A percentile compares a stretch with the other conserved stretches of the same genome.
These are phyloP conservation scores for Cornus controversa DNA, from an alignment of 148 eudicot species.

Conservation along the genomic window DNA sequence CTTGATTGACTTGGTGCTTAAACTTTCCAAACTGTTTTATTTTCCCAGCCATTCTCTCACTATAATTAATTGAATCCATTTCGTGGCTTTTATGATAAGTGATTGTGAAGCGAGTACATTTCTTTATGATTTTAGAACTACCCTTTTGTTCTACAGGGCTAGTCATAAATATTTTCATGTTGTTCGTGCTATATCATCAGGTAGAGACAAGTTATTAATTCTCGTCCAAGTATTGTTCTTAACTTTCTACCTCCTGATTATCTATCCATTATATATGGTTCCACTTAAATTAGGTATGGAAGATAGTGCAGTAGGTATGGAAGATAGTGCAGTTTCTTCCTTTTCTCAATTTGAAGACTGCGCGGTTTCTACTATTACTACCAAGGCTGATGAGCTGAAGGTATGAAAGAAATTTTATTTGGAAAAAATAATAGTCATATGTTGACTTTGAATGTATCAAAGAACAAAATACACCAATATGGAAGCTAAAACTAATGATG, in stretches of 20 bases:
- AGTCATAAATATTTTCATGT: slow-evolving; percentile 9
- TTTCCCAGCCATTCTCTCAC: too few species aligned
- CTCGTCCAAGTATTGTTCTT: background rate
- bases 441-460: background rate
- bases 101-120: background rate
- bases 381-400: slow-evolving; percentile 31
- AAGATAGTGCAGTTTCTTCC: slow-evolving; percentile 21
- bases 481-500: background rate
- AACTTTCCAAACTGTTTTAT: background rate
- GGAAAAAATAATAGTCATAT: background rate
- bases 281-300: slow-evolving; percentile 12
- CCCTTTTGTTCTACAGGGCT: slow-evolving; percentile 14
- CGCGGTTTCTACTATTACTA: slow-evolving; percentile 15
- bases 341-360: slow-evolving; percentile 24
- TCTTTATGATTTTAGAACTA: background rate
- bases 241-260: background rate
- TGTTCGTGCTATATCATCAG: slow-evolving; percentile 22
- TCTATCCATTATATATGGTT: background rate
- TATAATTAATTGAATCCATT: background rate
- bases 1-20: background rate
- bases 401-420: slow-evolving; percentile 18
- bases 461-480: background rate
- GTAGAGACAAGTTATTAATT: slow-evolving; percentile 12
- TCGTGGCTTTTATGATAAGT: background rate
- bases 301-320: background rate